Conservation (phyloP, 495 filamentous ascomycete species). For the Xylaria longipes region DNA sequence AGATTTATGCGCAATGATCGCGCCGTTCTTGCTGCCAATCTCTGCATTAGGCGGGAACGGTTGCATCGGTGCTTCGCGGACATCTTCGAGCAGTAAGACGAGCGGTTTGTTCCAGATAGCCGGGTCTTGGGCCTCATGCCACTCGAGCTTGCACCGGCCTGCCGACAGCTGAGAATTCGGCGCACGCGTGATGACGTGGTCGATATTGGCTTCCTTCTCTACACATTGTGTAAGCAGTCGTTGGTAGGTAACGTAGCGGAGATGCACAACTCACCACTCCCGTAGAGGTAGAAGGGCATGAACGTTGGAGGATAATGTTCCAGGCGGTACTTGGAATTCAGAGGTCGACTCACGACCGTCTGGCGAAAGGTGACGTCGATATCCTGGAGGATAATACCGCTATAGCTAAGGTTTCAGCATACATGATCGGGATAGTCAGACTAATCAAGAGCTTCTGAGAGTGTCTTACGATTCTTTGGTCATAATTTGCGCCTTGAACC, state of each 20-base stretch:
- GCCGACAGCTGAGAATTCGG: conserved; percentile 45
- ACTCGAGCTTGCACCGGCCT: conserved; percentile 30
- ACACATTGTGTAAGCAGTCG: neutral
- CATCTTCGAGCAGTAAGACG: conserved; percentile 35
- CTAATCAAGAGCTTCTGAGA: neutral
- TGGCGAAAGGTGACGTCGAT: conserved; percentile 37
- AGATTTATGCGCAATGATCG: neutral
- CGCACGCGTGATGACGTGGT: conserved; percentile 46
- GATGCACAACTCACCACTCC: conserved; percentile 28
- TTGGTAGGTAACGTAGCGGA: neutral
- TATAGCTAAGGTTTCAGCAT: conserved; percentile 10
- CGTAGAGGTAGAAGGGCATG: conserved; percentile 58
- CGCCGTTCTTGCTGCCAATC: conserved; percentile 25
- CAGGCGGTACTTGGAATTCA: conserved; percentile 44
- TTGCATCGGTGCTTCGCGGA: conserved; percentile 44
- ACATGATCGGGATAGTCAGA: neutral
- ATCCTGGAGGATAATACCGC: conserved; percentile 31
- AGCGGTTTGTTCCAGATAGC: conserved; percentile 25
- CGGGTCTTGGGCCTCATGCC: conserved; percentile 22
- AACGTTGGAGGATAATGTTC: conserved; percentile 37
- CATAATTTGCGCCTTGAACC: conserved; percentile 29
- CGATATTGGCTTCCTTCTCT: conserved; percentile 39
- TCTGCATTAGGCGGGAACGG: conserved; percentile 37
- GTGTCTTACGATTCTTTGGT: conserved; percentile 29
- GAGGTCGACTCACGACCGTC: conserved; percentile 28